Evolutionary conservation across 352 stramenopile genomes (phyloP), one percentile per base, ranked within the genome.

Genomic region (Pythium pyrilobum): DNA sequence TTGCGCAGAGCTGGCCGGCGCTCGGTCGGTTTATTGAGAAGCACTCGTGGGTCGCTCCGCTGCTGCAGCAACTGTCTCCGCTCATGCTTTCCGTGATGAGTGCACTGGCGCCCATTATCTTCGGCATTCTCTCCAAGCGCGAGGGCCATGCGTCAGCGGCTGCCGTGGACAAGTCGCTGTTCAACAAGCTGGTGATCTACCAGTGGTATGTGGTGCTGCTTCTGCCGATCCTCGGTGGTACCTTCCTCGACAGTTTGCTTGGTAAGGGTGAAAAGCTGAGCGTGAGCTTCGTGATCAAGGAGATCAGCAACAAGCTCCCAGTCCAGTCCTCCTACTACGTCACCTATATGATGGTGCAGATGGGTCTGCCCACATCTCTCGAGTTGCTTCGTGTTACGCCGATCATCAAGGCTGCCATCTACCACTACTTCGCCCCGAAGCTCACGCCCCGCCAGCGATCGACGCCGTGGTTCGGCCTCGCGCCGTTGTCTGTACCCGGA

Each of bases 141-240:
- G 83, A 93, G 63, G 83, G 83, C 15, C 83, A 93, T 46, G 64
- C 80, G 6, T 85, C 84, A 13, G 74, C 64, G 0, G 74, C 80
- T 3, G 75, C 76, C 23, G 75, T 93, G 16, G 57, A 77, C 34
- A 71, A 74, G 5, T 93, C 83, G 39, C 65, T 89, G 45, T 69
- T 93, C 45, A 87, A 88, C 62, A 93, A 93, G 52, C 55, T 93
- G 7, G 72, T 93, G 32, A 69, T 81, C 27, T 91, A 91, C 62
- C 83, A 93, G 61, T 78, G 87, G 41, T 91, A 89, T 57, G 66
- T 91, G 43, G 82, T 84, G 25, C 83, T 93, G 38, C 55, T 93
- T 44, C 69, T 93, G 31, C 82, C 83, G n/a, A 87, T 93, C 60
- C 85, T 93, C 29, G 79, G 79, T 48, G 82, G 82, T 64, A 89